A percentile compares a stretch with the other conserved stretches of the same genome.
phyloP scores from a whole-genome alignment of 2,329 filamentous ascomycete genomes.

The Aspergillus transmontanensis region DNA sequence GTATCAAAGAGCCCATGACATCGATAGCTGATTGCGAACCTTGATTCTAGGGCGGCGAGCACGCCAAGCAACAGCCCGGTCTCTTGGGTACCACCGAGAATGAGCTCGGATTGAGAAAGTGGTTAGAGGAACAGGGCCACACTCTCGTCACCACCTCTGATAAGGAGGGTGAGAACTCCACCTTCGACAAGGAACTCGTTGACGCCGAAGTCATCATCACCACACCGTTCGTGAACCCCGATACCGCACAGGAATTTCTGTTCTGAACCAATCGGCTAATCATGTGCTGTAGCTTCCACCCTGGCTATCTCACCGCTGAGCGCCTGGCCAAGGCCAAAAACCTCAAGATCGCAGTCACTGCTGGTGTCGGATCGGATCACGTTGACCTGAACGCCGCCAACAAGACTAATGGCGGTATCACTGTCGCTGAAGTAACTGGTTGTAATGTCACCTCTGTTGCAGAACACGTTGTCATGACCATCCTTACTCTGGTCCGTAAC shows the following conservation, averaged over 20 bases:
- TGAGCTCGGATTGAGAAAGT: conserved; percentile 94
- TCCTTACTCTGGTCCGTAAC: conserved; percentile 93
- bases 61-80: conserved; percentile 84
- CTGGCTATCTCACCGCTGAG: conserved; percentile 94
- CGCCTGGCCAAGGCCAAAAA: conserved; percentile 98
- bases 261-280: conserved; percentile 11
- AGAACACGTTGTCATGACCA: conserved; percentile 99
- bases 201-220: conserved; percentile 99
- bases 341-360: conserved; percentile 94
- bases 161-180: conserved; percentile 92
- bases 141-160: conserved; percentile 95
- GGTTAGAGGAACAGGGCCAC: conserved; percentile 97
- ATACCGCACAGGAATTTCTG: background rate
- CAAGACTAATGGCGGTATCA: conserved; percentile 96
- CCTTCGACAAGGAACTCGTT: conserved; percentile 92
- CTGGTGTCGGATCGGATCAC: conserved; percentile 97
- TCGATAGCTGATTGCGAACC: conserved; percentile 11
- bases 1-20: background rate
- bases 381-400: conserved; percentile 96
- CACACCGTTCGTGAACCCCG: conserved; percentile 68
- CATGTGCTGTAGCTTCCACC: conserved; percentile 76
- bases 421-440: conserved; percentile 95
- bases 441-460: conserved; percentile 98
- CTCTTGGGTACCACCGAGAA: conserved; percentile 97
- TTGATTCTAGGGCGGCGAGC: conserved; percentile 66